These are phyloP conservation scores for Tylopilus cervinicoccineus DNA, from an alignment of 768 basidiomycete genomes.

Conservation along the genomic window DNA sequence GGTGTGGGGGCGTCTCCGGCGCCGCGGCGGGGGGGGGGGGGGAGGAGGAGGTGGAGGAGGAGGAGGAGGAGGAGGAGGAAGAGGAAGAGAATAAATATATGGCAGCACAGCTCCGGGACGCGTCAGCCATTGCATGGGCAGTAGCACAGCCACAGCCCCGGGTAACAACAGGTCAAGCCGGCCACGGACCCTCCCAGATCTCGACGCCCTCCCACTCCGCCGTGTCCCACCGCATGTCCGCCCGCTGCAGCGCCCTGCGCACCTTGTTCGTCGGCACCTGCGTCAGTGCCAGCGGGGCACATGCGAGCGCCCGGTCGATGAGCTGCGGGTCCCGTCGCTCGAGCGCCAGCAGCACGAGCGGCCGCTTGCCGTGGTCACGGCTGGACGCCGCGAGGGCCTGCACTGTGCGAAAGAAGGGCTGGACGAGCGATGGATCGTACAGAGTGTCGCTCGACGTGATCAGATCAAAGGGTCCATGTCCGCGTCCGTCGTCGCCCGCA, in stretches of 20 bases:
- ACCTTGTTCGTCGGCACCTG: slow-evolving; percentile 60
- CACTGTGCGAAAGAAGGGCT: slow-evolving; percentile 69
- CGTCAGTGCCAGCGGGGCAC: slow-evolving; percentile 56
- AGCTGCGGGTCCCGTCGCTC: slow-evolving; percentile 75
- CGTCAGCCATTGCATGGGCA: slow-evolving; percentile 23
- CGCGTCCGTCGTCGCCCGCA: slow-evolving; percentile 33
- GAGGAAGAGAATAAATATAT: slow-evolving; percentile 23
- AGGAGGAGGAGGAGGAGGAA: not conserved
- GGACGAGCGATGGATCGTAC: slow-evolving; percentile 56
- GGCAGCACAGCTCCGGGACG: slow-evolving; percentile 27
- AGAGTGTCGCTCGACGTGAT: slow-evolving; percentile 84
- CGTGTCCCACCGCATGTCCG: slow-evolving; percentile 54
- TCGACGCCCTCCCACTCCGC: slow-evolving; percentile 82
- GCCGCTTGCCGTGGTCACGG: slow-evolving; percentile 1
- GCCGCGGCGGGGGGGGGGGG: too few species aligned
- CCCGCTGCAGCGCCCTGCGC: slow-evolving; percentile 54
- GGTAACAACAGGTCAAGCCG: not conserved
- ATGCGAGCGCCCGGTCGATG: slow-evolving; percentile 52
- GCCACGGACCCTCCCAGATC: slow-evolving; percentile 50
- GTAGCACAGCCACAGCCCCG: slow-evolving; percentile 21
- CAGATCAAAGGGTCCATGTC: slow-evolving; percentile 66
- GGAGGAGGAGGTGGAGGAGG: not conserved
- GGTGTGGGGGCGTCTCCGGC: too few species aligned
- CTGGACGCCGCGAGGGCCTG: slow-evolving; percentile 41
- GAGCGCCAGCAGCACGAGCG: slow-evolving; percentile 46